Evolutionary conservation across 805 yeast species (phyloP).

Genomic region (Candida bentonensis): DNA sequence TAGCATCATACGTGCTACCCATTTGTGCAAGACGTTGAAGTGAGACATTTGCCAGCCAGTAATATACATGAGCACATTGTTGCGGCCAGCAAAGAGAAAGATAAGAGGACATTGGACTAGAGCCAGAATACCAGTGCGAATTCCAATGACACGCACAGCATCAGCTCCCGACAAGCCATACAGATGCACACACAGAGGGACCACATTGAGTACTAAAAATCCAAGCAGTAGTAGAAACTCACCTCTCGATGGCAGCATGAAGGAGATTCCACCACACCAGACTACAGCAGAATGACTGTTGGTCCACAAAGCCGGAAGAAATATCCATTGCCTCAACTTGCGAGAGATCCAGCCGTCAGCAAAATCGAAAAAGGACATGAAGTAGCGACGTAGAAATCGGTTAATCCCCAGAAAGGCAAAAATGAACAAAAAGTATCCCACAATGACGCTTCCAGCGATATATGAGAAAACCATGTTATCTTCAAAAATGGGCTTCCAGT

Average conservation of each 20-base stretch:
- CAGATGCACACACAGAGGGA: conserved; percentile 4
- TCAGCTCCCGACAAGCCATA: not conserved
- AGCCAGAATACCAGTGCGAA: conserved; percentile 36
- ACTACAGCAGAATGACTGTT: not conserved
- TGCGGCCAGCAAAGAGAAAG: conserved; percentile 12
- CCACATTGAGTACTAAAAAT: conserved; percentile 21
- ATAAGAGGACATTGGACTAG: conserved; percentile 21
- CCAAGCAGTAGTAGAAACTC: conserved; percentile 26
- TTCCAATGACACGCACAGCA: conserved; percentile 7
- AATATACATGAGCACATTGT: conserved; percentile 13
- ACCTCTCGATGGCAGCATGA: conserved; percentile 27
- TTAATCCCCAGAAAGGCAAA: not conserved
- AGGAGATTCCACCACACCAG: not conserved
- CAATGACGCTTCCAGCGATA: not conserved
- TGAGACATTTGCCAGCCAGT: conserved; percentile 29
- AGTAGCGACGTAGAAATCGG: not conserved
- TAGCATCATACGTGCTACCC: conserved; percentile 42
- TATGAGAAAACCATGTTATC: not conserved
- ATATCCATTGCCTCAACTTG: not conserved
- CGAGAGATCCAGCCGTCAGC: not conserved
- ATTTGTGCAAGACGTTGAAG: conserved; percentile 45
- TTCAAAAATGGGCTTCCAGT: not conserved
- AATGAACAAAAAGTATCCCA: not conserved
- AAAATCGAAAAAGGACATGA: not conserved
- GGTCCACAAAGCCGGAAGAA: not conserved